Base-by-base conservation (phyloP, 192 early-diverging fungal genomes). In the Coemansia sp. region DNA sequence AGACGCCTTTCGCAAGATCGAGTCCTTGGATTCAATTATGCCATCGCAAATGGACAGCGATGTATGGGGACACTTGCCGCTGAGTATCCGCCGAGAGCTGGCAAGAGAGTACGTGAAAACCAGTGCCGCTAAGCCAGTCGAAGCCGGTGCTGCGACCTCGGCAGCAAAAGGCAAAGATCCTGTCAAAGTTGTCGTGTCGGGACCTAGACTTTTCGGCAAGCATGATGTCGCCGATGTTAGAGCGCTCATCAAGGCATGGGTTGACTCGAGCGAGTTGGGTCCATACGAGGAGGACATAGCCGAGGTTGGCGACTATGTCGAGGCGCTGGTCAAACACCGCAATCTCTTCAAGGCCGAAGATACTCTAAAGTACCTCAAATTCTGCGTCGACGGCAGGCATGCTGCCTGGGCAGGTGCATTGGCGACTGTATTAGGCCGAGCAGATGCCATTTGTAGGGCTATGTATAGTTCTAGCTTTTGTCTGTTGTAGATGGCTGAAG, bases 41-140 rank as follows among this genome's bases (percentile, higher is more conserved):
- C 74, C 79, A 32, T 82, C 79, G 46, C 79, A 83, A 46, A 66
- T 77, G 66, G 80, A 83, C 44, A 49, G 32, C 23, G 67, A 67
- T 17, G 73, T 77, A 43, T 83, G 75, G 75, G 44, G 62, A 0
- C 44, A 68, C 9, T 61, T 83, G 44, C 80, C 80, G 3, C 49
- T 52, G 21, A 69, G 38, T 23, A 75, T 83, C 21, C 72, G 75
- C 4, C 80, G 73, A 21, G 75, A 83, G 50, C 37, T 83, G 23
- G 69, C 72, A 23, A 68, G 75, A 44, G 72, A 74, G 6, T 77
- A 77, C 39, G 39, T 74, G 7, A 71, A 52, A 35, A 62, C 72
- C 21, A 75, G 30, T 6, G 30, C 5, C 30, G 2, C 55, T 17
- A 58, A 58, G 6, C 14, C 55, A 33, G 6, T 17, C n/a, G 30